Evolutionary conservation across 2,329 filamentous ascomycete species (phyloP).

Genomic region (Aspergillus sp.): DNA sequence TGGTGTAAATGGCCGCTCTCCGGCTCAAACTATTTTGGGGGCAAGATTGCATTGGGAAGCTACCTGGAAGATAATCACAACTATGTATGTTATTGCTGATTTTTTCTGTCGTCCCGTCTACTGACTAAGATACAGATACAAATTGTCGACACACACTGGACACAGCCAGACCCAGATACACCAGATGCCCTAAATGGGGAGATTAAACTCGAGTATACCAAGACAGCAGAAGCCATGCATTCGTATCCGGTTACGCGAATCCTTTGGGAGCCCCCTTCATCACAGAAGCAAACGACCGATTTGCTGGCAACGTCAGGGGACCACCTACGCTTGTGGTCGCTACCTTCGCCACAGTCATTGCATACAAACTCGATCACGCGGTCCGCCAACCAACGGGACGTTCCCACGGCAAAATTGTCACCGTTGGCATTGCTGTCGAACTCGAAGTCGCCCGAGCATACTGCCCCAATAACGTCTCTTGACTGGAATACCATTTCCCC

Average conservation of each 20-base stretch:
- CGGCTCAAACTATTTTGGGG: conserved; percentile 58
- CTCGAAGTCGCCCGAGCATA: conserved; percentile 97
- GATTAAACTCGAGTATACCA: conserved; percentile 70
- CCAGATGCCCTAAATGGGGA: conserved; percentile 62
- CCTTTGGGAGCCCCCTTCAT: conserved; percentile 90
- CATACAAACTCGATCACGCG: conserved; percentile 62
- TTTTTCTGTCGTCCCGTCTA: conserved; percentile 4
- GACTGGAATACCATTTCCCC: conserved; percentile 98
- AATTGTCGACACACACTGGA: conserved; percentile 84
- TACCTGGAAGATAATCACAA: conserved; percentile 98
- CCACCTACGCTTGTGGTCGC: conserved; percentile 86
- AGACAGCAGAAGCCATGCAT: conserved; percentile 92
- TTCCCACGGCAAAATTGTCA: conserved; percentile 71
- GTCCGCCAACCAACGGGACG: conserved; percentile 56
- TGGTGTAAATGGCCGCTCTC: conserved; percentile 98
- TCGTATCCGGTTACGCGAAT: conserved; percentile 95
- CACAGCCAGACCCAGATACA: conserved; percentile 62
- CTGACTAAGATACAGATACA: conserved; percentile 62
- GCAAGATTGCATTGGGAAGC: conserved; percentile 90
- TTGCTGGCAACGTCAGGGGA: conserved; percentile 91
- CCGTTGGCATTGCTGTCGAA: conserved; percentile 90
- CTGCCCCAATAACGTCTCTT: conserved; percentile 87
- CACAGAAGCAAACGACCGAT: conserved; percentile 91
- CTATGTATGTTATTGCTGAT: conserved; percentile 56
- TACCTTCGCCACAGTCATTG: conserved; percentile 61